Conservation (phyloP, 2,329 filamentous ascomycete species). For the Fusarium kyushuense region DNA sequence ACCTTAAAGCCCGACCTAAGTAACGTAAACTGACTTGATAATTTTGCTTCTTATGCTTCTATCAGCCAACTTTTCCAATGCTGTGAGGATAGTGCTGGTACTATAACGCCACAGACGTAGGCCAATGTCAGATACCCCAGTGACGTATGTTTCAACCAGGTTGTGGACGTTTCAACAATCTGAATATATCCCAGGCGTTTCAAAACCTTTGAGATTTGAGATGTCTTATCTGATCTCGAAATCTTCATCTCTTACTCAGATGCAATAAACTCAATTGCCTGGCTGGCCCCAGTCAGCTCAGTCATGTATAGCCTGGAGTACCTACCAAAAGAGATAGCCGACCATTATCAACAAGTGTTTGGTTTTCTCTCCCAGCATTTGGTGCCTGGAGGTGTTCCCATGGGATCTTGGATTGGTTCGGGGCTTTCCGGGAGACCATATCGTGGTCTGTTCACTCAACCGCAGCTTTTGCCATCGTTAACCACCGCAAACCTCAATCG, state of each 20-base stretch:
- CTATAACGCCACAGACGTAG: constrained; percentile 38
- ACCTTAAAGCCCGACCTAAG: not conserved
- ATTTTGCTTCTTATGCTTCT: not conserved
- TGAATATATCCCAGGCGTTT: not conserved
- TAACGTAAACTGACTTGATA: not conserved
- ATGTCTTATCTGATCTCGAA: not conserved
- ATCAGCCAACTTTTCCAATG: not conserved
- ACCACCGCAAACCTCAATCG: not conserved
- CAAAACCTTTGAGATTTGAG: not conserved
- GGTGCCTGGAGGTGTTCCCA: not conserved
- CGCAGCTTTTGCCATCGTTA: not conserved
- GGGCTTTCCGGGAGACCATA: not conserved
- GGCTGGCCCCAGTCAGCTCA: not conserved
- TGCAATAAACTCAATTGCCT: not conserved
- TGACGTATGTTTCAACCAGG: constrained; percentile 13
- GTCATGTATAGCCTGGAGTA: not conserved
- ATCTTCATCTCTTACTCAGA: not conserved
- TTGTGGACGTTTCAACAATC: constrained; percentile 8
- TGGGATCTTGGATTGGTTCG: not conserved
- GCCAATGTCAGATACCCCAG: not conserved
- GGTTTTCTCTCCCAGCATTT: not conserved
- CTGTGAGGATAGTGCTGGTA: not conserved
- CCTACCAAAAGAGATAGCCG: not conserved
- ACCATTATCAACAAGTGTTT: not conserved
- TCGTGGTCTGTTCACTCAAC: not conserved